phyloP scores from a whole-genome alignment of 1,284 basidiomycete species.

The Cystobasidium sp. region DNA sequence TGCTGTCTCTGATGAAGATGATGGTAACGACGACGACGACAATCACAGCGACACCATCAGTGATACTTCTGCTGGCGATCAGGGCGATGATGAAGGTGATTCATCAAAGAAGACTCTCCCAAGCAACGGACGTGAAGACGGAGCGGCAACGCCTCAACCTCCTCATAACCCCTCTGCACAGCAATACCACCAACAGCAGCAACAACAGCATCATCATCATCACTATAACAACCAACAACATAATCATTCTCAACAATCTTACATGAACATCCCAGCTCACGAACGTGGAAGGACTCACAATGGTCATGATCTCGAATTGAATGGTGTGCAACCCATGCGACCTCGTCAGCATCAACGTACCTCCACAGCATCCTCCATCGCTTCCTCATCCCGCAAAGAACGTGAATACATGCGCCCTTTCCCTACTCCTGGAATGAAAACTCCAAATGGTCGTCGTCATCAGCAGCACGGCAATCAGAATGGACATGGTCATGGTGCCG shows the following conservation, averaged over 20 bases:
- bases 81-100: conserved; percentile 28
- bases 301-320: conserved; percentile 8
- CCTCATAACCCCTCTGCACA: neutral
- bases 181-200: conserved; percentile 6
- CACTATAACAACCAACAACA: neutral
- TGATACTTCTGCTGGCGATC: conserved; percentile 11
- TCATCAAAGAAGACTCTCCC: neutral
- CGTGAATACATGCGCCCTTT: conserved; percentile 49
- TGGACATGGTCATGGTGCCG: conserved; percentile 20
- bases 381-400: conserved; percentile 19
- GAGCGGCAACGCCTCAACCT: conserved; percentile 11
- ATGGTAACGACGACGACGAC: conserved; percentile 33
- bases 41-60: neutral
- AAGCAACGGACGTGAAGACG: neutral
- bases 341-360: conserved; percentile 35
- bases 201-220: neutral
- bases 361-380: conserved; percentile 29
- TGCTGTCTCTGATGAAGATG: neutral
- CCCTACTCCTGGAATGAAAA: conserved; percentile 53
- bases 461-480: conserved; percentile 3
- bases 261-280: conserved; percentile 24
- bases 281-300: conserved; percentile 19
- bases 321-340: conserved; percentile 31
- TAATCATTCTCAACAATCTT: neutral
- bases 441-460: neutral